Base-by-base conservation (phyloP, 495 filamentous ascomycete genomes). In the Rhypophila decipiens region DNA sequence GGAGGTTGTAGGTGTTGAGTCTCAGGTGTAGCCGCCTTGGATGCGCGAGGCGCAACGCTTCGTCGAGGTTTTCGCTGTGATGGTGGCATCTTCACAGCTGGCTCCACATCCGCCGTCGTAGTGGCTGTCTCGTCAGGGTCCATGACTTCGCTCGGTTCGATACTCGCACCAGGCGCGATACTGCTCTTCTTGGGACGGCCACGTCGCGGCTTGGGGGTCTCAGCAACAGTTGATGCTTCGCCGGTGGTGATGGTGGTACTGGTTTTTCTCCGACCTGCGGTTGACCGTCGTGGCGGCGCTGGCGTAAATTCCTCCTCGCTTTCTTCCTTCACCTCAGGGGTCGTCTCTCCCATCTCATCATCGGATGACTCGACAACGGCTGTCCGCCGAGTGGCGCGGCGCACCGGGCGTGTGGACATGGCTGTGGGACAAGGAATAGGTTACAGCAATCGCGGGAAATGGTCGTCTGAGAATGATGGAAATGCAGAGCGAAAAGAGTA, bases 221-320 rank as follows among this genome's bases (percentile, higher is more conserved):
- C n/a, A n/a, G n/a, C n/a, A n/a, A n/a, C n/a, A n/a, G n/a, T n/a
- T n/a, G n/a, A n/a, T 11, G 59, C 50, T 18, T 50, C 41, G 18
- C 33, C 47, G n/a, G 49, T 46, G 38, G 61, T 45, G 18, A 73
- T 66, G n/a, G 49, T 46, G 38, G 61, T 45, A 18, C 72, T 66
- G 13, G 79, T 72, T 74, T 79, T 67, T 77, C 74, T 61, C 74
- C 76, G 46, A 73, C 69, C 48, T 70, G 55, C 55, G 61, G 71
- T 72, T 62, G 67, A 51, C 69, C 60, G 55, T 58, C 71, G 50
- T 54, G 68, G 53, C 1, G 87, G 82, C 13, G 83, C 86, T 7
- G 87, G 88, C 13, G 86, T 87, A 52, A 87, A 93, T 19, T 91
- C 87, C 34, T 90, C 84, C 47, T 79, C 82, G 39, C 80, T 82